Evolutionary conservation across 2,329 filamentous ascomycete genomes (phyloP).

Genomic region (Ophiocordyceps unilateralis): DNA sequence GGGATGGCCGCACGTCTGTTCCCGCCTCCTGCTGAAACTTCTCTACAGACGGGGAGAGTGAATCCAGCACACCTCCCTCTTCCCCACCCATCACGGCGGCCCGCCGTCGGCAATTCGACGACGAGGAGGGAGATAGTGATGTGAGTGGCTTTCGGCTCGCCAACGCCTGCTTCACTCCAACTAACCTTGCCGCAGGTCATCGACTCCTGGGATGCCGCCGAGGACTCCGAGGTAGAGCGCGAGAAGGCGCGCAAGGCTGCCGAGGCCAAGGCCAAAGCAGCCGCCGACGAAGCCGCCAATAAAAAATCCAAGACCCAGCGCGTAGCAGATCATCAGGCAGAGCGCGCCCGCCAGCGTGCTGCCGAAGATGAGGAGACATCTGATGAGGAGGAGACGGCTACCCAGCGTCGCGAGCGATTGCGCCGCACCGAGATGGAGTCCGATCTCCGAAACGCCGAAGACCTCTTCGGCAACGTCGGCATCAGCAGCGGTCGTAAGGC

Average conservation of each 20-base stretch:
- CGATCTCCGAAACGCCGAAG: conserved; percentile 77
- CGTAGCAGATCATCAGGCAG: conserved; percentile 59
- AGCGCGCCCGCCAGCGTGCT: conserved; percentile 33
- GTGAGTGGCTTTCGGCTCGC: conserved; percentile 28
- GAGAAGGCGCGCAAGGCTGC: conserved; percentile 83
- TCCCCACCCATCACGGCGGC: conserved; percentile 21
- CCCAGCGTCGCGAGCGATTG: conserved; percentile 56
- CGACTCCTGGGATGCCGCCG: conserved; percentile 91
- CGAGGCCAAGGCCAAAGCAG: conserved; percentile 76
- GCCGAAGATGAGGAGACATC: conserved; percentile 38
- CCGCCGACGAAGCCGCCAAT: conserved; percentile 70
- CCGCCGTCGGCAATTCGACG: conserved; percentile 56
- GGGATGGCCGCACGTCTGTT: too few relatives aligned
- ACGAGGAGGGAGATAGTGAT: conserved; percentile 75
- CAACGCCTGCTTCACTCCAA: not conserved
- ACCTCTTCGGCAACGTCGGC: conserved; percentile 68
- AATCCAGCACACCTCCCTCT: conserved; percentile 16
- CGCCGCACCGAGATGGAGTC: conserved; percentile 69
- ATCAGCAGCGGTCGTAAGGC: conserved; percentile 48
- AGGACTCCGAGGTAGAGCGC: conserved; percentile 91
- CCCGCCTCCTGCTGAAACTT: too few relatives aligned
- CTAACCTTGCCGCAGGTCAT: conserved; percentile 45
- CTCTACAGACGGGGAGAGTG: conserved; percentile 19
- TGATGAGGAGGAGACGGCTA: conserved; percentile 57
- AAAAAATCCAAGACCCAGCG: conserved; percentile 84